Conservation (phyloP, 495 filamentous ascomycete species). For the Cercophora newfieldiana region DNA sequence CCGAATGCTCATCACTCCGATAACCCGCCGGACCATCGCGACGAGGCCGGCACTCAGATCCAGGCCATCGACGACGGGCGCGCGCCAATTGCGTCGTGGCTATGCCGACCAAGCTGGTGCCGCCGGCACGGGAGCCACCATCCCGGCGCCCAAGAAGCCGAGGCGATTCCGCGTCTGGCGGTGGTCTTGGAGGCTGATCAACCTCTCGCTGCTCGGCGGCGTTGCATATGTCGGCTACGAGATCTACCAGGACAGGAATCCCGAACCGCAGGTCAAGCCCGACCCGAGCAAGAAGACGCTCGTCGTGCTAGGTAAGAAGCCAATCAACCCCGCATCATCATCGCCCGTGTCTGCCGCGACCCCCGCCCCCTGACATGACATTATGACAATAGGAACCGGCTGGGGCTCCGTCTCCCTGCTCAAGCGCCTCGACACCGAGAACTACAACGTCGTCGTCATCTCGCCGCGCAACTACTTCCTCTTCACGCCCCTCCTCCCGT, state of each 20-base stretch:
- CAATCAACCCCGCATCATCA: neutral
- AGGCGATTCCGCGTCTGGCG: slow-evolving; percentile 44
- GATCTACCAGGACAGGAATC: slow-evolving; percentile 79
- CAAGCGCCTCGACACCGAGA: slow-evolving; percentile 96
- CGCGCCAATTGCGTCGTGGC: slow-evolving; percentile 43
- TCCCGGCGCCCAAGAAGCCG: slow-evolving; percentile 33
- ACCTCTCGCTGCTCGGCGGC: slow-evolving; percentile 66
- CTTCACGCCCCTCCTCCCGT: slow-evolving; percentile 95
- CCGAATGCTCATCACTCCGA: slow-evolving; percentile 29
- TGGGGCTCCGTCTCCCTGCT: slow-evolving; percentile 96
- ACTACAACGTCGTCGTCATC: slow-evolving; percentile 97
- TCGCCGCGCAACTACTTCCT: slow-evolving; percentile 99
- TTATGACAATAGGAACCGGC: slow-evolving; percentile 70
- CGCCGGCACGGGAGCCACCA: too few relatives aligned
- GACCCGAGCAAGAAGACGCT: slow-evolving; percentile 95
- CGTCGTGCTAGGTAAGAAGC: slow-evolving; percentile 81
- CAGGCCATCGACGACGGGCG: slow-evolving; percentile 22
- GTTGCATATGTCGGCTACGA: slow-evolving; percentile 72
- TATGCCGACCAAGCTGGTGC: slow-evolving; percentile 40
- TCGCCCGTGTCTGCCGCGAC: neutral
- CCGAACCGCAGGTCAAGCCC: slow-evolving; percentile 73
- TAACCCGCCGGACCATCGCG: slow-evolving; percentile 26
- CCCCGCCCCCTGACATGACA: too few relatives aligned
- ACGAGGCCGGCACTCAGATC: slow-evolving; percentile 26
- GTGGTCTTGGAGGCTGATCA: slow-evolving; percentile 72